Conservation (phyloP, 2,329 filamentous ascomycete species). For the Pseudogymnoascus sp. region DNA sequence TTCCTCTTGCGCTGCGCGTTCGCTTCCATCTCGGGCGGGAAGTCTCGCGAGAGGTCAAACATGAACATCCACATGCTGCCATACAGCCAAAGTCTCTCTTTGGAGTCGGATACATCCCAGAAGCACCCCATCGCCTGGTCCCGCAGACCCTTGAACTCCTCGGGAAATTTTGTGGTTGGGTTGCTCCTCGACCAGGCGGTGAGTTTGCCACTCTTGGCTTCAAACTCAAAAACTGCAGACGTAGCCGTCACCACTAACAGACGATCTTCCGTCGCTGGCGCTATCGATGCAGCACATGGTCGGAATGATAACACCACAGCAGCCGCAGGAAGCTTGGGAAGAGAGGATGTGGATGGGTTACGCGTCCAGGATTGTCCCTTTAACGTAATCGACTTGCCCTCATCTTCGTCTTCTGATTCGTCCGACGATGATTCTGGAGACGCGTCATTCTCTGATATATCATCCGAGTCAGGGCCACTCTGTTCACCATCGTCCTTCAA, state of each 20-base stretch:
- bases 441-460: constrained; percentile 28
- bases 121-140: constrained; percentile 77
- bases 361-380: constrained; percentile 65
- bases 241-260: constrained; percentile 55
- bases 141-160: constrained; percentile 62
- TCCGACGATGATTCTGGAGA: constrained; percentile 33
- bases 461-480: constrained; percentile 26
- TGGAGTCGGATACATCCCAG: constrained; percentile 58
- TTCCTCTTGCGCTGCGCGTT: constrained; percentile 27
- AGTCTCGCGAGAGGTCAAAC: constrained; percentile 73
- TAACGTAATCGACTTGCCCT: constrained; percentile 38
- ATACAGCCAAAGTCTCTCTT: constrained; percentile 76
- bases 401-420: constrained; percentile 36
- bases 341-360: constrained; percentile 60
- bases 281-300: constrained; percentile 27
- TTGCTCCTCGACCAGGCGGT: constrained; percentile 84
- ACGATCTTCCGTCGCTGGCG: constrained; percentile 41
- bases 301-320: constrained; percentile 63
- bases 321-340: constrained; percentile 58
- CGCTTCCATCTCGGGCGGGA: constrained; percentile 34
- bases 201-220: constrained; percentile 66
- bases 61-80: constrained; percentile 83
- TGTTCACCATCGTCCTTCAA: constrained; percentile 36
- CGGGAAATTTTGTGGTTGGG: constrained; percentile 64
- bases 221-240: constrained; percentile 68